phyloP scores from a whole-genome alignment of 2,329 filamentous ascomycete species.

The Pseudogymnoascus sp. region DNA sequence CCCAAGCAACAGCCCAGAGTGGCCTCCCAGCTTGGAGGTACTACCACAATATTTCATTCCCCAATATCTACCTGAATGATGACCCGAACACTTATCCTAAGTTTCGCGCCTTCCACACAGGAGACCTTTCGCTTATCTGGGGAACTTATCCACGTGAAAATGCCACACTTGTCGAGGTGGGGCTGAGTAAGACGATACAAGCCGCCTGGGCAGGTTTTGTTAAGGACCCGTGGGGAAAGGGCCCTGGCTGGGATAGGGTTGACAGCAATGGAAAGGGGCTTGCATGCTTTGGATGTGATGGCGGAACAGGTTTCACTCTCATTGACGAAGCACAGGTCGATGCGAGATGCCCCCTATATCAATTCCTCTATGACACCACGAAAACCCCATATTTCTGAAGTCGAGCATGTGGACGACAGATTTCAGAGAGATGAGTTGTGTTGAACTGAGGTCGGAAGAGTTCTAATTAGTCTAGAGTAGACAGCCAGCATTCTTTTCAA shows the following conservation, averaged over 20 bases:
- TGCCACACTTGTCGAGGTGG: constrained; percentile 18
- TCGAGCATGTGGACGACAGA: background rate
- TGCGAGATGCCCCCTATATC: background rate
- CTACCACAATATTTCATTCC: background rate
- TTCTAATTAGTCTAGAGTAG: background rate
- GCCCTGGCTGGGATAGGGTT: constrained; percentile 21
- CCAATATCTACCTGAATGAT: background rate
- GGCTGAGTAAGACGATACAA: constrained; percentile 23
- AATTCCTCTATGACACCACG: background rate
- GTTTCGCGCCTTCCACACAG: constrained; percentile 28
- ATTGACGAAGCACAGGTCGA: background rate
- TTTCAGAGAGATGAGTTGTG: background rate
- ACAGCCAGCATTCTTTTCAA: background rate
- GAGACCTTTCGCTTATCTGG: constrained; percentile 29
- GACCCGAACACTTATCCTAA: background rate
- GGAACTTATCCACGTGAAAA: constrained; percentile 23
- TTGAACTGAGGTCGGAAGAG: background rate
- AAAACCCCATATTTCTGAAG: background rate
- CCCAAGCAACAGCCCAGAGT: background rate
- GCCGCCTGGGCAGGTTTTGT: constrained; percentile 26
- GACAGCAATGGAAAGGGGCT: background rate
- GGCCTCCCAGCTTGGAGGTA: background rate
- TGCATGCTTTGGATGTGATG: background rate
- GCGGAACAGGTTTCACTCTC: background rate
- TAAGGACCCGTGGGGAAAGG: constrained; percentile 20